Percentiles rank a stretch among this genome's conserved stretches.
Evolutionary conservation across 2,329 filamentous ascomycete genomes (phyloP).

Genomic region (Venturia nashicola): DNA sequence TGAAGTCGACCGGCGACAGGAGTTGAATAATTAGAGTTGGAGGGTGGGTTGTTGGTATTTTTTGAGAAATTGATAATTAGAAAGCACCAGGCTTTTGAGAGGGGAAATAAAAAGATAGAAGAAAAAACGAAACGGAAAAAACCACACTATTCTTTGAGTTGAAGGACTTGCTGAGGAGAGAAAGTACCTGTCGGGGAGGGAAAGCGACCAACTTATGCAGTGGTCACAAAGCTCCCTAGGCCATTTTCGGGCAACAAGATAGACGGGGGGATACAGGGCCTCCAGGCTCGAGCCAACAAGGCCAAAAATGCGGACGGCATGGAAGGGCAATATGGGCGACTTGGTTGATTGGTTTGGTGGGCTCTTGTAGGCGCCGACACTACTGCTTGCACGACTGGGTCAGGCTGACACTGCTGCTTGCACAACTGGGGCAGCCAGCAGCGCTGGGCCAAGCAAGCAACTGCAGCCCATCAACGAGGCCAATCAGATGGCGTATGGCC

Average conservation of each 20-base stretch:
- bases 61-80: slow-evolving; percentile 12
- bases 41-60: slow-evolving; percentile 11
- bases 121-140: slow-evolving; percentile 30
- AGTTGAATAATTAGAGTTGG: slow-evolving; percentile 15
- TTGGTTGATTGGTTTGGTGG: slow-evolving; percentile 1
- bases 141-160: slow-evolving; percentile 35
- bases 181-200: background rate
- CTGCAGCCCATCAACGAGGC: background rate
- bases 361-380: slow-evolving; percentile 2
- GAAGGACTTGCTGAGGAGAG: slow-evolving; percentile 38
- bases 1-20: slow-evolving; percentile 29
- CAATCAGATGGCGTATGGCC: background rate
- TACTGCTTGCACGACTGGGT: slow-evolving; percentile 2
- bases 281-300: background rate
- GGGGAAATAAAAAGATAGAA: slow-evolving; percentile 28
- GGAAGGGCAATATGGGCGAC: background rate
- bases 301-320: background rate
- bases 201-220: slow-evolving; percentile 7
- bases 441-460: too few relatives aligned
- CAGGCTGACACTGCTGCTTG: slow-evolving; percentile 4
- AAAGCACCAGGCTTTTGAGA: slow-evolving; percentile 33
- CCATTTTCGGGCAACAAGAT: background rate
- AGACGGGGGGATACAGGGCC: background rate
- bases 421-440: background rate
- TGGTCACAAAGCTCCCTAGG: background rate